Base-by-base conservation (phyloP, 371 early-diverging fungal species). In the Fennellomyces sp. region DNA sequence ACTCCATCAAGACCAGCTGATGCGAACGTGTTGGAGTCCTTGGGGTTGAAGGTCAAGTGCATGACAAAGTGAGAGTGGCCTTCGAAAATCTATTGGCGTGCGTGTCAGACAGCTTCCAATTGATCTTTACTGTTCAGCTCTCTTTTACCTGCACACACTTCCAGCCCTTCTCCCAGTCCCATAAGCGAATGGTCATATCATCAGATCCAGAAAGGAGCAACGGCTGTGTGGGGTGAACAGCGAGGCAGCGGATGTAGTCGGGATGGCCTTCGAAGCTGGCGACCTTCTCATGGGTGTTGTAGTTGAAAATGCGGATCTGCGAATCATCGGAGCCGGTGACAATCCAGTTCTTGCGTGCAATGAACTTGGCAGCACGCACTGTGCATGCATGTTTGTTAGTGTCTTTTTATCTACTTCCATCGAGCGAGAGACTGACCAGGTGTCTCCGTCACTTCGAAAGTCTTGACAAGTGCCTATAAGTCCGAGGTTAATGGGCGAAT, bases 91-190 rank as follows among this genome's bases (percentile, higher is more conserved):
- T 88, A 52, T n/a, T 5, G n/a, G 3, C 52, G 39, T 3, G 50
- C 7, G 15, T 27, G 19, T 13, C 11, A 15, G 8, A 8, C 15
- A 3, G 54, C 17, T 35, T 35, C 12, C 28, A 35, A 23, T 13
- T 13, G 21, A 41, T 38, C 5, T 54, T 19, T 4, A 21, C 25
- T 12, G n/a, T 52, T 6, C n/a, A 30, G 31, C 33, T 26, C 41
- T 45, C 26, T 52, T 55, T 33, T 63, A 91, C 91, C 84, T 94
- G 94, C 57, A 94, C 81, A 76, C 95, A 92, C 67, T 90, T 94
- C 97, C 99, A 98, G 63, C 92, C 93, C 73, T 96, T 96, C 41
- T 99, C 99, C 96, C 97, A 97, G 74, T 99, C 96, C 99, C 99
- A 99, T 57, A 99, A 82, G 74, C 97, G 98, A 70, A 99, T 95